Percentiles rank a stretch among this genome's conserved stretches.
Conservation (phyloP, 495 filamentous ascomycete species). For the Penicillium soppii region DNA sequence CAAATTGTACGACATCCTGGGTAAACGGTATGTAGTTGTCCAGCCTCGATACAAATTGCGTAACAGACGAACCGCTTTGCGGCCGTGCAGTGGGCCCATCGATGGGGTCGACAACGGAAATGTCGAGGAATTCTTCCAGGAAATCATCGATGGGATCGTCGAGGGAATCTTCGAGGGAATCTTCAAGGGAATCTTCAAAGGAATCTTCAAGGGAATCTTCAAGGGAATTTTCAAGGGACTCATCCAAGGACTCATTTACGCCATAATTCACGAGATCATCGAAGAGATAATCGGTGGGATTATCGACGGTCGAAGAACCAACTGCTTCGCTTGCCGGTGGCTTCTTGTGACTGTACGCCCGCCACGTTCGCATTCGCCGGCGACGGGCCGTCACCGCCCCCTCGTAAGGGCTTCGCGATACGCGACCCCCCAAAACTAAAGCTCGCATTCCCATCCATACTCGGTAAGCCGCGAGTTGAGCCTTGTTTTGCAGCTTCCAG, state of each 20-base stretch:
- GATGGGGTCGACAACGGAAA: too few species aligned
- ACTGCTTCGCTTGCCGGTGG: constrained; percentile 44
- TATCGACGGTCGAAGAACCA: constrained; percentile 54
- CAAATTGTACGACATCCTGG: constrained; percentile 22
- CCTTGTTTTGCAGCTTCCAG: constrained; percentile 93
- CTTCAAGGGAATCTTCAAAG: too few species aligned
- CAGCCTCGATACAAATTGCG: constrained; percentile 17
- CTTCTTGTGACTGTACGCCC: constrained; percentile 47
- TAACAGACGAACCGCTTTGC: constrained; percentile 17
- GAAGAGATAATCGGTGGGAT: too few species aligned
- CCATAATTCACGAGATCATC: too few species aligned
- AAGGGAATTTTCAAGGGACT: too few species aligned
- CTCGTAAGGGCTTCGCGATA: constrained; percentile 95
- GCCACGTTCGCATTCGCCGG: constrained; percentile 30
- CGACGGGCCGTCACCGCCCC: constrained; percentile 61
- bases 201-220: too few species aligned
- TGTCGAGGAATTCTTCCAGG: too few species aligned
- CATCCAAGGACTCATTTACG: too few species aligned
- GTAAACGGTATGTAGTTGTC: constrained; percentile 19
- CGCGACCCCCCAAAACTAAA: constrained; percentile 79
- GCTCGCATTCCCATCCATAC: constrained; percentile 57
- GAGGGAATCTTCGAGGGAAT: too few species aligned
- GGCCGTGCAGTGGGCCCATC: constrained; percentile 4
- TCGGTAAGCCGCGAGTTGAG: constrained; percentile 75
- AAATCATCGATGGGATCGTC: too few species aligned